phyloP scores from a whole-genome alignment of 768 basidiomycete genomes.

The Epithele typhae region DNA sequence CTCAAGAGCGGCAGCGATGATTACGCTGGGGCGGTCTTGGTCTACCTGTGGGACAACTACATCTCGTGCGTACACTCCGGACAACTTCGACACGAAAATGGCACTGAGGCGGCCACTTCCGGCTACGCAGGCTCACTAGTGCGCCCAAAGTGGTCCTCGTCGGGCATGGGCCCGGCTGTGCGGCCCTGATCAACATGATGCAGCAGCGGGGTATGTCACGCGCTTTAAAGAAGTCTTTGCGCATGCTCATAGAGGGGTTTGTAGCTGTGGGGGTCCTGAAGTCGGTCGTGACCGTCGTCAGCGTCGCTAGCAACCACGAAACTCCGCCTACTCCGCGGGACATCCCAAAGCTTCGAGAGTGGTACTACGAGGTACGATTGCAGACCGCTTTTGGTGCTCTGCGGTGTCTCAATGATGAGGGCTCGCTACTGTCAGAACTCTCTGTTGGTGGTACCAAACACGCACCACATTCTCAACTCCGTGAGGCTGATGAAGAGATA shows the following conservation, averaged over 20 bases:
- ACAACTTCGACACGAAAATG: background rate
- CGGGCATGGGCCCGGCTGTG: constrained; percentile 84
- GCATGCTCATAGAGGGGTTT: too few relatives aligned
- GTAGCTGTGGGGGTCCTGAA: constrained; percentile 52
- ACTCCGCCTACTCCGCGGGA: constrained; percentile 53
- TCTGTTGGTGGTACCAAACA: constrained; percentile 60
- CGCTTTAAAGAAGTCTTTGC: background rate
- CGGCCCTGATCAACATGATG: constrained; percentile 70
- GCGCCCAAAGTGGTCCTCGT: constrained; percentile 75
- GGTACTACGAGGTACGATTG: constrained; percentile 64
- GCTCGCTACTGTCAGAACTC: constrained; percentile 50
- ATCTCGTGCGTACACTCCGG: constrained; percentile 61
- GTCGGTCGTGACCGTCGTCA: constrained; percentile 66
- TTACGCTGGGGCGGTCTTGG: constrained; percentile 55
- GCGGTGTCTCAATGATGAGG: too few relatives aligned
- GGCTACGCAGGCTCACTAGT: constrained; percentile 57
- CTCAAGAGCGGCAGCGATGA: constrained; percentile 33
- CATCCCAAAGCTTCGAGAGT: constrained; percentile 51
- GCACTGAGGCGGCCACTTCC: background rate
- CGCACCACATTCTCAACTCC: constrained; percentile 46
- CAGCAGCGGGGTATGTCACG: constrained; percentile 55
- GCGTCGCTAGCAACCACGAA: constrained; percentile 67
- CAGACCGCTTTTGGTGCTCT: too few relatives aligned
- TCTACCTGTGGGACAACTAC: constrained; percentile 96
- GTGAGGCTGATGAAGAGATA: constrained; percentile 52